Evolutionary conservation across 202 grass and related monocot species (phyloP), one percentile per base, ranked within the genome.

Genomic region (Carex arenaria): DNA sequence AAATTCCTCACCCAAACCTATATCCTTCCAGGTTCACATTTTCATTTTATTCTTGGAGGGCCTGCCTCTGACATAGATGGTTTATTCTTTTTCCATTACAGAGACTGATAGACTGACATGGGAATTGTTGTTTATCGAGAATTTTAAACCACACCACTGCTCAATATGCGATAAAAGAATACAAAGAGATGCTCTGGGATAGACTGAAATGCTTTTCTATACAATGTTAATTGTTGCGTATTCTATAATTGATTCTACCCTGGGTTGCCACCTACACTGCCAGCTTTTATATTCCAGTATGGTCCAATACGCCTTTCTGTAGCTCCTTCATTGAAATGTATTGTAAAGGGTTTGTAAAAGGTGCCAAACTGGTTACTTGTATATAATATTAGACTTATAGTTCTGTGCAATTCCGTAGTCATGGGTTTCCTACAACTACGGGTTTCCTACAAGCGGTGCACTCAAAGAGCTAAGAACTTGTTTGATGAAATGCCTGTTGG

Each of bases 401-500:
- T 45, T 70, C 18, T 70, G 7, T 70, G 67, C 36, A 70, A 40
- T 70, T 19, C 59, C n/a, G 10, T 43, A 11, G 4, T 20, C 36
- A 43, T 43, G 7, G 36, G 67, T 10, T 70, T 22, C 5, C 45
- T 74, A 72, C 51, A 51, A 57, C n/a, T n/a, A n/a, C 20, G 7
- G 36, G 67, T 10, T 70, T 22, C 5, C 45, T 74, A 72, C 51
- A 51, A 57, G 38, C 79, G 89, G 0, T 60, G 89, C 14, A 31
- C 86, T 3, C 34, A 43, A 6, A 88, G 91, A 12, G 85, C 87
- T 76, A 84, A 45, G 43, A 47, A 59, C 61, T 87, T 88, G 23
- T 97, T 90, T 51, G 73, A 91, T 67, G 78, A 80, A 23, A 57
- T 90, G 77, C 32, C 6, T 0, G 68, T 89, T 1, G 90, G 82